Conservation (phyloP, 768 basidiomycete genomes). For the Wakefieldia striispora region DNA sequence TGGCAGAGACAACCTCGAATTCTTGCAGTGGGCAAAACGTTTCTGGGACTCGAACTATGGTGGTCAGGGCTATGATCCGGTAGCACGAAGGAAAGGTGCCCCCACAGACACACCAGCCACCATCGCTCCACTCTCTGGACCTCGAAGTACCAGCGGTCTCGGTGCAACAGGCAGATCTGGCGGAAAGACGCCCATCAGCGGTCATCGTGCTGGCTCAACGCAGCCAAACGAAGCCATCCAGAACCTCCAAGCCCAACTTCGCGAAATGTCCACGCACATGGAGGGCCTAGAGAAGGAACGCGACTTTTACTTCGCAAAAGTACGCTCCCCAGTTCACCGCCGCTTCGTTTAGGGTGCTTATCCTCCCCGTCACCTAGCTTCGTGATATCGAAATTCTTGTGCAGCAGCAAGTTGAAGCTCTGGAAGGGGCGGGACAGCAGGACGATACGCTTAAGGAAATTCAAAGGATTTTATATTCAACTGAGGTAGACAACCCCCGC, state of each 20-base stretch:
- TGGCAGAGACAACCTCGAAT: conserved; percentile 92
- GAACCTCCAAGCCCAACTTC: conserved; percentile 70
- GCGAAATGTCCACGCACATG: conserved; percentile 76
- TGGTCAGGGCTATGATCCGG: conserved; percentile 85
- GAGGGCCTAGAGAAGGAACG: conserved; percentile 96
- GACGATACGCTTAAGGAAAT: conserved; percentile 70
- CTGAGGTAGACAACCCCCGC: conserved; percentile 64
- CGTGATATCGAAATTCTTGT: conserved; percentile 95
- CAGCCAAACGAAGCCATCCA: conserved; percentile 66
- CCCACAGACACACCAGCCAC: conserved; percentile 77
- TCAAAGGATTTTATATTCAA: conserved; percentile 91
- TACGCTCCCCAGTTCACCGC: conserved; percentile 32
- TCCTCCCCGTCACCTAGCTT: conserved; percentile 50
- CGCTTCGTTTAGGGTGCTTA: conserved; percentile 4
- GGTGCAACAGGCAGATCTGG: conserved; percentile 48
- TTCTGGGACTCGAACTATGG: conserved; percentile 94
- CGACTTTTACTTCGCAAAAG: conserved; percentile 99
- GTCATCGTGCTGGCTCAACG: conserved; percentile 64
- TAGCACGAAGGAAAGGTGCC: conserved; percentile 74
- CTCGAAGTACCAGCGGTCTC: conserved; percentile 39
- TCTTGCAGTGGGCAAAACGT: conserved; percentile 94
- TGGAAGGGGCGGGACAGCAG: conserved; percentile 55
- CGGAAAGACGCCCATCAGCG: conserved; percentile 70
- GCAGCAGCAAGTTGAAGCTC: conserved; percentile 69
- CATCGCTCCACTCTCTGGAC: conserved; percentile 59